These are phyloP conservation scores for Amyloporia xantha DNA, from an alignment of 768 basidiomycete species.

Conservation along the genomic window DNA sequence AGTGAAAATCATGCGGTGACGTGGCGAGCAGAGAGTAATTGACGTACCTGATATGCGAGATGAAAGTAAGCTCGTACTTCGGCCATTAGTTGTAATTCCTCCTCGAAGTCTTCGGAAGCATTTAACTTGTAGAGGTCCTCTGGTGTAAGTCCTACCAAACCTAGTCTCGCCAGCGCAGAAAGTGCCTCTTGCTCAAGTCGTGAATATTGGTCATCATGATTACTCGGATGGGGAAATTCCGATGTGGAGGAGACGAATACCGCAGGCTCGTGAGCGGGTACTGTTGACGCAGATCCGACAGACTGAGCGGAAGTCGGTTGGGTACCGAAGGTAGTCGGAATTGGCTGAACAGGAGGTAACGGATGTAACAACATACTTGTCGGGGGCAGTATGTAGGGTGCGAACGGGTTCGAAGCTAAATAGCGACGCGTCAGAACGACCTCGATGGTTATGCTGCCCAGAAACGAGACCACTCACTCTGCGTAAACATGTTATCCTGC, in stretches of 20 bases:
- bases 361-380: too few relatives aligned
- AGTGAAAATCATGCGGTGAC: slow-evolving; percentile 24
- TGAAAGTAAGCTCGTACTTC: slow-evolving; percentile 70
- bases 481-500: too few relatives aligned
- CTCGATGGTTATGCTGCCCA: not conserved
- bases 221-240: not conserved
- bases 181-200: slow-evolving; percentile 5
- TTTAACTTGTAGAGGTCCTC: slow-evolving; percentile 19
- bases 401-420: not conserved
- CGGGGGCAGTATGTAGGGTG: not conserved
- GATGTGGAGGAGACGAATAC: not conserved
- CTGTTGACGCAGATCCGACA: not conserved
- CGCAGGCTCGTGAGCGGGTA: not conserved
- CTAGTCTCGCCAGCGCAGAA: slow-evolving; percentile 10
- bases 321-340: too few relatives aligned
- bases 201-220: not conserved
- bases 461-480: not conserved
- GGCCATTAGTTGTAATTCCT: slow-evolving; percentile 59
- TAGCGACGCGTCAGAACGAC: too few relatives aligned
- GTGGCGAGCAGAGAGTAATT: not conserved
- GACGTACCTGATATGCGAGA: slow-evolving; percentile 35
- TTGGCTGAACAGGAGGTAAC: too few relatives aligned
- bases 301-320: not conserved
- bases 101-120: slow-evolving; percentile 40
- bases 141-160: slow-evolving; percentile 10